phyloP scores from a whole-genome alignment of 2,329 filamentous ascomycete species.

The Chlorencoelia australis region DNA sequence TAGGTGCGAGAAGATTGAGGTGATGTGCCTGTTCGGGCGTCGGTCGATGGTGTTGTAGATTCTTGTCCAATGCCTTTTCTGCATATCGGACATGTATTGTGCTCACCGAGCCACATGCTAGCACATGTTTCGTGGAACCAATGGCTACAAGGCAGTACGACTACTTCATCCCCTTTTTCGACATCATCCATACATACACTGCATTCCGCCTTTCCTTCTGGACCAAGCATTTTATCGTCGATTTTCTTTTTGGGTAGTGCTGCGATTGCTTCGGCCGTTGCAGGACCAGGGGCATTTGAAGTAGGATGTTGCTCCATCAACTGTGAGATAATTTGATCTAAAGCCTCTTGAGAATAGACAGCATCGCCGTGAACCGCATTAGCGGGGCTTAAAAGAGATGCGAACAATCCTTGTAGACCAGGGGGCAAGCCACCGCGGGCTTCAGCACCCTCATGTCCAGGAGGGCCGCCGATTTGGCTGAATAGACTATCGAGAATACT shows the following conservation, averaged over 20 bases:
- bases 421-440: slow-evolving; percentile 27
- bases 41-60: slow-evolving; percentile 7
- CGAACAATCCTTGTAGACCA: slow-evolving; percentile 44
- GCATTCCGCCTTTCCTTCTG: slow-evolving; percentile 65
- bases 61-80: slow-evolving; percentile 34
- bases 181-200: slow-evolving; percentile 92
- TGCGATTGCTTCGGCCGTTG: slow-evolving; percentile 63
- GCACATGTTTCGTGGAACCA: slow-evolving; percentile 89
- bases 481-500: slow-evolving; percentile 24
- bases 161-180: slow-evolving; percentile 60
- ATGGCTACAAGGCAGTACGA: slow-evolving; percentile 76
- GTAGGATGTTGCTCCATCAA: slow-evolving; percentile 76
- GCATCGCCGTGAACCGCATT: slow-evolving; percentile 59
- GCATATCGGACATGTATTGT: slow-evolving; percentile 87
- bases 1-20: slow-evolving; percentile 10
- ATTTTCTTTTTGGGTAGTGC: slow-evolving; percentile 62
- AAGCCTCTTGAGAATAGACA: slow-evolving; percentile 81
- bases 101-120: slow-evolving; percentile 73
- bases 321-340: slow-evolving; percentile 79
- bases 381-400: slow-evolving; percentile 41
- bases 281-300: slow-evolving; percentile 73
- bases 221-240: slow-evolving; percentile 56
- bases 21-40: slow-evolving; percentile 5
- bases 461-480: slow-evolving; percentile 13
- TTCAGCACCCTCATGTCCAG: slow-evolving; percentile 14